These are phyloP conservation scores for Hyaloscypha finlandica DNA, from an alignment of 495 filamentous ascomycete species.

Conservation along the genomic window DNA sequence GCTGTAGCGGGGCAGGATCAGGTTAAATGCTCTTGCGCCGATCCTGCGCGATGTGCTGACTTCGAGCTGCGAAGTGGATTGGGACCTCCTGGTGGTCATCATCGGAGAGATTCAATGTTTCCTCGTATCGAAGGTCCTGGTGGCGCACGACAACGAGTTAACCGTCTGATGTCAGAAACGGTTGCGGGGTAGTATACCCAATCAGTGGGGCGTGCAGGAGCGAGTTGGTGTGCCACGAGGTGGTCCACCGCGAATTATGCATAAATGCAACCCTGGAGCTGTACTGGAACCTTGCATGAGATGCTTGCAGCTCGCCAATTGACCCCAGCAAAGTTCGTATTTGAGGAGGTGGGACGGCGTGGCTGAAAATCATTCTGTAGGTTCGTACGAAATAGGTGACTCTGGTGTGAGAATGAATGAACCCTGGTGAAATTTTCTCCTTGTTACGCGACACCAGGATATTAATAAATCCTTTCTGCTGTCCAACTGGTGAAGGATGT, in stretches of 20 bases:
- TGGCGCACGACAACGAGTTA: background rate
- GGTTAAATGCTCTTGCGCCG: background rate
- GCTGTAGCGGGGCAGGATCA: background rate
- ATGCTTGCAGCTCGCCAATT: background rate
- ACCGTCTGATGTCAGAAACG: background rate
- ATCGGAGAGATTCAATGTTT: background rate
- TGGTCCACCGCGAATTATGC: background rate
- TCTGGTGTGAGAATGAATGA: background rate
- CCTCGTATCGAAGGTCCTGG: background rate
- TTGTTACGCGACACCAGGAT: too few species aligned
- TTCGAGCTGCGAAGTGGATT: background rate
- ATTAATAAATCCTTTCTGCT: too few species aligned
- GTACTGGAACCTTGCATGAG: background rate
- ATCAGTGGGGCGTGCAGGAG: background rate
- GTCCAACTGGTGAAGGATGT: background rate
- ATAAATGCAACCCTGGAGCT: background rate
- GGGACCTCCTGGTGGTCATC: background rate
- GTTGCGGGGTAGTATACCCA: background rate
- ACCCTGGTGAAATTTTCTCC: too few species aligned
- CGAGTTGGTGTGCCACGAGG: background rate
- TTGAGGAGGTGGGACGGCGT: background rate
- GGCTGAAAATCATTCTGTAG: background rate
- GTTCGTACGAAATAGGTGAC: background rate
- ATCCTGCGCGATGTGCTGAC: background rate
- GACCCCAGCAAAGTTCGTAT: background rate